Percentiles rank a stretch among this genome's conserved stretches.
Evolutionary conservation across 1,139 yeast species (phyloP).

Genomic region (Candida glucosophila): DNA sequence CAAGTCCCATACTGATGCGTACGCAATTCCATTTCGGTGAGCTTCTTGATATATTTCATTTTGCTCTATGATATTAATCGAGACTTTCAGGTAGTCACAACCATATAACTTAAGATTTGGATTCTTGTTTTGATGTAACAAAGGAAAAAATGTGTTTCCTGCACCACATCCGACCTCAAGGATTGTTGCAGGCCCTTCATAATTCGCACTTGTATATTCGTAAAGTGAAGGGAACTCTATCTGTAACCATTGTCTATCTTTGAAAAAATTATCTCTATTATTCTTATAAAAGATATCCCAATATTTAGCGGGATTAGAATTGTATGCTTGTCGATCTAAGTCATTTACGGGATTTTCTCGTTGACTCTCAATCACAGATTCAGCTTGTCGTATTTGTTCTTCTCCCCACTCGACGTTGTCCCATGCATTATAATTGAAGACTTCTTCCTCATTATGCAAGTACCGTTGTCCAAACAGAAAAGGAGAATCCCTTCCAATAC

Average conservation of each 20-base stretch:
- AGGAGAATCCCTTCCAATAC: conserved; percentile 82
- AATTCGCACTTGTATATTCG: conserved; percentile 61
- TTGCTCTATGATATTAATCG: conserved; percentile 72
- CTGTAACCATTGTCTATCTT: conserved; percentile 92
- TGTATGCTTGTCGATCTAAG: conserved; percentile 71
- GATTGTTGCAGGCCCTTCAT: conserved; percentile 60
- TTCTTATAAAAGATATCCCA: conserved; percentile 94
- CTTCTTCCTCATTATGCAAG: conserved; percentile 64
- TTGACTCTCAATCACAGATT: conserved; percentile 67
- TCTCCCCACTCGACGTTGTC: conserved; percentile 98
- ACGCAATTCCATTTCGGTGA: conserved; percentile 48
- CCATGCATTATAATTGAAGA: conserved; percentile 94
- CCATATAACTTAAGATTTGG: conserved; percentile 69
- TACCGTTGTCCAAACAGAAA: conserved; percentile 86
- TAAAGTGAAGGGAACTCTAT: conserved; percentile 86
- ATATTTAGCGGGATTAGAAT: conserved; percentile 81
- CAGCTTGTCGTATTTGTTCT: conserved; percentile 72
- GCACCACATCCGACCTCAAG: conserved; percentile 98
- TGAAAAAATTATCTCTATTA: conserved; percentile 87
- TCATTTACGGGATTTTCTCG: conserved; percentile 77
- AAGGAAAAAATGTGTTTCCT: conserved; percentile 93
- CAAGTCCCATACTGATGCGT: conserved; percentile 92
- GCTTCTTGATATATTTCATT: conserved; percentile 48
- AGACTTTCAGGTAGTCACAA: conserved; percentile 84
- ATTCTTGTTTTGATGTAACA: conserved; percentile 72